These are phyloP conservation scores for Leishmania amazonensis DNA, from an alignment of 208 protist genomes.

Conservation along the genomic window DNA sequence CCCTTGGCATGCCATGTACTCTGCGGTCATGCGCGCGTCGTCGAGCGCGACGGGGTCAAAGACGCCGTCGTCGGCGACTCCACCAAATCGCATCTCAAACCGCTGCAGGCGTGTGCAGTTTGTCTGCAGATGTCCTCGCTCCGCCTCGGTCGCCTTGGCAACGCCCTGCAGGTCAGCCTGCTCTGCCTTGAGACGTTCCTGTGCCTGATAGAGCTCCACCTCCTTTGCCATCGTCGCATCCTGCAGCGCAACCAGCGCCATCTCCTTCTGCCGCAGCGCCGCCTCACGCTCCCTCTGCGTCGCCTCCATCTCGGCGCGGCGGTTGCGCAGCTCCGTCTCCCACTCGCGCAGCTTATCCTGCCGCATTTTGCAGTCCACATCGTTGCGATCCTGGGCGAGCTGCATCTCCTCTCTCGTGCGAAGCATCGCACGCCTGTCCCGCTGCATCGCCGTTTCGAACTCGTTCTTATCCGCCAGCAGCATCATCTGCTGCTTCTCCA, in stretches of 20 bases:
- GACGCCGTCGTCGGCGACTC: constrained; percentile 6
- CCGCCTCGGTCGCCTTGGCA: constrained; percentile 13
- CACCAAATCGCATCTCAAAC: constrained; percentile 26
- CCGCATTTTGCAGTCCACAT: constrained; percentile 29
- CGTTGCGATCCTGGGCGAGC: constrained; percentile 29
- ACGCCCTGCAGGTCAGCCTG: constrained; percentile 34
- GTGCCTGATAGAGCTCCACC: constrained; percentile 35
- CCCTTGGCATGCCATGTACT: constrained; percentile 15
- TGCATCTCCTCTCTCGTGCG: constrained; percentile 48
- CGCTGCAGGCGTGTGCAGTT: constrained; percentile 25
- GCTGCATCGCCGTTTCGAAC: constrained; percentile 39
- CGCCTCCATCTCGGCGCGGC: constrained; percentile 41
- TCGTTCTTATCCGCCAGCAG: constrained; percentile 37
- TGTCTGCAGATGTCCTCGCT: constrained; percentile 24
- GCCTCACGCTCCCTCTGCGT: constrained; percentile 33
- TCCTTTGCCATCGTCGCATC: constrained; percentile 21
- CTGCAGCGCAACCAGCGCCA: constrained; percentile 23
- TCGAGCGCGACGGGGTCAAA: constrained; percentile 11
- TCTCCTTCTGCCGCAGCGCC: constrained; percentile 32
- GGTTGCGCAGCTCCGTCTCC: constrained; percentile 37
- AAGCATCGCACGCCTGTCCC: constrained; percentile 40
- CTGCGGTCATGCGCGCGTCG: constrained; percentile 24
- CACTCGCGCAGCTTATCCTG: constrained; percentile 31
- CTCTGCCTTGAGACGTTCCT: constrained; percentile 28
- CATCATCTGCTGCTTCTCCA: constrained; percentile 46